Evolutionary conservation across 495 filamentous ascomycete genomes (phyloP), one percentile per base, ranked within the genome.

Genomic region (Echria macrotheca): DNA sequence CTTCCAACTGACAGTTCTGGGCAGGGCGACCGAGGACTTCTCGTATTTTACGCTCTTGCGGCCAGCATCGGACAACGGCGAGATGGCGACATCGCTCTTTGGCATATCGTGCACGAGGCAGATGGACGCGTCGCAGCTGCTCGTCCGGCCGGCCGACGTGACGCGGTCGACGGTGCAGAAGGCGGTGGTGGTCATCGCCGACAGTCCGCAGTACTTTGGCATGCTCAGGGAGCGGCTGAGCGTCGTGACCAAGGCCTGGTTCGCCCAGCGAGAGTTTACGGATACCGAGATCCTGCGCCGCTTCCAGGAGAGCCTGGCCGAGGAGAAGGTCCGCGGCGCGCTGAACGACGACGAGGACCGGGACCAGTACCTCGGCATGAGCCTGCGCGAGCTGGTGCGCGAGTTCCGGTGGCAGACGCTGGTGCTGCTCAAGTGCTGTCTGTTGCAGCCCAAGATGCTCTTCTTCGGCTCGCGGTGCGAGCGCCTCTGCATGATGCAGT

Each of bases 371-470:
- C 74, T 97, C 49, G 93, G 93, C 78, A 72, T 97, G 65, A 95
- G 89, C 43, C 75, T 97, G 36, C 76, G 93, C 42, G 91, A 97
- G 63, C 77, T 97, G 66, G 86, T 97, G 28, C 83, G 91, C 63
- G 87, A 96, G 65, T 98, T 93, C 67, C 86, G 85, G 63, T 85
- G 86, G 66, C 91, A 97, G 75, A 95, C 89, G 6, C 64, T 98
- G 53, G 88, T 98, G 22, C 72, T 98, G 44, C 85, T 98, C 54
- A 98, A 98, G 71, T 93, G 86, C 60, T 82, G 86, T 60, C 71
- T 98, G 56, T 69, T 98, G 55, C 91, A 98, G 61, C 93, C 91
- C 23, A 98, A 97, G 91, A 98, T 97, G 90, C 82, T 98, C 28
- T 97, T 98, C 72, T 98, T 97, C 58, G 94, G 93, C 33, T 86